These are phyloP conservation scores for Kwoniella shivajii DNA, from an alignment of 1,284 basidiomycete genomes.

Conservation along the genomic window DNA sequence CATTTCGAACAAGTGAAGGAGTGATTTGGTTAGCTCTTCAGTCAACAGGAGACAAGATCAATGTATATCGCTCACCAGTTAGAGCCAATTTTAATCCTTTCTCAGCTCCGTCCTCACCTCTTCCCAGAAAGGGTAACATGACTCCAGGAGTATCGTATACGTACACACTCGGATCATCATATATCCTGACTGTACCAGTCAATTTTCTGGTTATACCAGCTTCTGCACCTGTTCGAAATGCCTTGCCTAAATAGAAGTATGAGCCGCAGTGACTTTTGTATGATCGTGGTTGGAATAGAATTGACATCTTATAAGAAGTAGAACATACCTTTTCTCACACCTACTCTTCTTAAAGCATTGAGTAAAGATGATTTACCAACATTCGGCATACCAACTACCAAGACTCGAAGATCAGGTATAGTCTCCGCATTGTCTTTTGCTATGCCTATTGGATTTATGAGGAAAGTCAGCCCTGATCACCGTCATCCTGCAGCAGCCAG, in stretches of 20 bases:
- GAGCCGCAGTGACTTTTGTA: neutral
- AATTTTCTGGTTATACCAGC: conserved; percentile 84
- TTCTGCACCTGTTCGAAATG: conserved; percentile 82
- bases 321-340: conserved; percentile 77
- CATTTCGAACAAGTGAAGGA: neutral
- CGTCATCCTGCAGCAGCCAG: too few relatives aligned
- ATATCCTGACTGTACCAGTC: conserved; percentile 79
- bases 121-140: conserved; percentile 95
- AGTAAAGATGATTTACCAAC: conserved; percentile 95
- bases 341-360: conserved; percentile 86
- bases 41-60: neutral
- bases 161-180: conserved; percentile 78
- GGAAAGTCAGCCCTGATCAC: conserved; percentile 7
- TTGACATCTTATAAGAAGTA: neutral
- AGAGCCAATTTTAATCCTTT: conserved; percentile 89
- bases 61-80: conserved; percentile 65
- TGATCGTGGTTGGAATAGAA: conserved; percentile 1
- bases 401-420: conserved; percentile 74
- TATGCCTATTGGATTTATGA: conserved; percentile 62
- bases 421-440: conserved; percentile 66
- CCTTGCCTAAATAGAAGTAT: conserved; percentile 67
- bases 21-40: neutral
- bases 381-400: conserved; percentile 97
- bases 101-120: conserved; percentile 79
- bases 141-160: conserved; percentile 95